These are phyloP conservation scores for Lyophyllum semitale DNA, from an alignment of 768 basidiomycete species.

Conservation along the genomic window DNA sequence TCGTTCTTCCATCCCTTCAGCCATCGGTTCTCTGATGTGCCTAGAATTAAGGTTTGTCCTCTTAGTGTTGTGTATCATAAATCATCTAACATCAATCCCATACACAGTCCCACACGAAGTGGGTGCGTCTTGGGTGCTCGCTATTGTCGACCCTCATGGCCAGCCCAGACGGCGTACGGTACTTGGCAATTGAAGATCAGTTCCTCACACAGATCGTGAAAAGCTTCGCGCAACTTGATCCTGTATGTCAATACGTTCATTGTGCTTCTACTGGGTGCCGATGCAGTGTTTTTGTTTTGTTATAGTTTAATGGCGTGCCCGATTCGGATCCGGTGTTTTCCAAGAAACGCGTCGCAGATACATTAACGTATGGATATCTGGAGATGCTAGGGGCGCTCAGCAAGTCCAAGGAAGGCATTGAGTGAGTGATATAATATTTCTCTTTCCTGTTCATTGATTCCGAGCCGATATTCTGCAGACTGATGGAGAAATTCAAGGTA, in stretches of 20 bases:
- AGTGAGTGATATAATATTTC: conserved; percentile 53
- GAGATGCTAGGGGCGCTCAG: conserved; percentile 94
- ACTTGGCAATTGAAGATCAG: conserved; percentile 80
- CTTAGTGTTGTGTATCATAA: neutral
- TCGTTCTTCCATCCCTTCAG: conserved; percentile 91
- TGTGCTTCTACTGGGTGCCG: neutral
- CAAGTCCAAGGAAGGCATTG: conserved; percentile 85
- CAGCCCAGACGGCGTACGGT: conserved; percentile 81
- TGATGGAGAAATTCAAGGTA: conserved; percentile 88
- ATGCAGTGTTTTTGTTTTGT: neutral
- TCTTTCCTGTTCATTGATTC: neutral
- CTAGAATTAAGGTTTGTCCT: conserved; percentile 58
- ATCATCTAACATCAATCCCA: neutral
- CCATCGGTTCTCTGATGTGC: conserved; percentile 84
- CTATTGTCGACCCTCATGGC: conserved; percentile 82
- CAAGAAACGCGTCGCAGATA: conserved; percentile 76
- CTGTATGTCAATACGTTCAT: conserved; percentile 51
- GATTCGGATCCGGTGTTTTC: conserved; percentile 85
- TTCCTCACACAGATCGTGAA: conserved; percentile 82
- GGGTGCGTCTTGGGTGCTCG: conserved; percentile 84
- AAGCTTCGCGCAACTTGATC: conserved; percentile 90
- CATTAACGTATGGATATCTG: conserved; percentile 89
- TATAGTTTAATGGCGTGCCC: conserved; percentile 70
- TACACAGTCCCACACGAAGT: conserved; percentile 71
- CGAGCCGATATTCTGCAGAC: conserved; percentile 41